These are phyloP conservation scores for Vigna nakashimae DNA, from an alignment of 306 rosid genomes.

Conservation along the genomic window DNA sequence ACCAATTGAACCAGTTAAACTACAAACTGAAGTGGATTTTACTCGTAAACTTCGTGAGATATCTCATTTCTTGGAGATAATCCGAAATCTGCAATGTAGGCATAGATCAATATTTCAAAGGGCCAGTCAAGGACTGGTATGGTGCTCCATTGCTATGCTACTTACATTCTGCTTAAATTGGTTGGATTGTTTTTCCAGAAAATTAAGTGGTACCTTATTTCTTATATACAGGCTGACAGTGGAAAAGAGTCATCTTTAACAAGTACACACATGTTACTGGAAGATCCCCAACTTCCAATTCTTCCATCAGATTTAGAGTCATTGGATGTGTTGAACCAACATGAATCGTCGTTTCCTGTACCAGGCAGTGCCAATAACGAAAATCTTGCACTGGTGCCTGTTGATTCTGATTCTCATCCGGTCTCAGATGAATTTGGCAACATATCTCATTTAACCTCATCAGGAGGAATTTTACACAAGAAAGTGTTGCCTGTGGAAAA, in stretches of 20 bases:
- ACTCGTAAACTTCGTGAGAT: constrained; percentile 78
- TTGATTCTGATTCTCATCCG: constrained; percentile 55
- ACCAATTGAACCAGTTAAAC: constrained; percentile 55
- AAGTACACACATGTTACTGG: constrained; percentile 56
- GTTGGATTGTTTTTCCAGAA: constrained; percentile 18
- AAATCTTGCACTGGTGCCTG: constrained; percentile 67
- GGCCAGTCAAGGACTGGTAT: constrained; percentile 79
- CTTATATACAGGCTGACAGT: constrained; percentile 65
- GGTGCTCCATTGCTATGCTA: constrained; percentile 42
- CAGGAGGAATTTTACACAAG: constrained; percentile 53
- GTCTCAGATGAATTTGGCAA: constrained; percentile 61
- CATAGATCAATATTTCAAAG: constrained; percentile 75
- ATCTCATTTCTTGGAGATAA: constrained; percentile 92
- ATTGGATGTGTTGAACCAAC: constrained; percentile 58
- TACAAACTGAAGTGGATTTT: constrained; percentile 58
- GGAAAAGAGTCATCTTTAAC: constrained; percentile 56
- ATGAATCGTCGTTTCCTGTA: constrained; percentile 60
- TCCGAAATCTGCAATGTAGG: constrained; percentile 79
- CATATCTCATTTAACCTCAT: constrained; percentile 55
- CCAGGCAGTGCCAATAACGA: constrained; percentile 50
- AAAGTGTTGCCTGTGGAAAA: constrained; percentile 73
- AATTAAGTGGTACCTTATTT: constrained; percentile 40
- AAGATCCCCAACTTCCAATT: constrained; percentile 62
- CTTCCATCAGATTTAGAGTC: constrained; percentile 59
- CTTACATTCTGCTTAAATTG: constrained; percentile 26